Evolutionary conservation across 2,329 filamentous ascomycete genomes (phyloP).

Genomic region (Phialemoniopsis sp.): DNA sequence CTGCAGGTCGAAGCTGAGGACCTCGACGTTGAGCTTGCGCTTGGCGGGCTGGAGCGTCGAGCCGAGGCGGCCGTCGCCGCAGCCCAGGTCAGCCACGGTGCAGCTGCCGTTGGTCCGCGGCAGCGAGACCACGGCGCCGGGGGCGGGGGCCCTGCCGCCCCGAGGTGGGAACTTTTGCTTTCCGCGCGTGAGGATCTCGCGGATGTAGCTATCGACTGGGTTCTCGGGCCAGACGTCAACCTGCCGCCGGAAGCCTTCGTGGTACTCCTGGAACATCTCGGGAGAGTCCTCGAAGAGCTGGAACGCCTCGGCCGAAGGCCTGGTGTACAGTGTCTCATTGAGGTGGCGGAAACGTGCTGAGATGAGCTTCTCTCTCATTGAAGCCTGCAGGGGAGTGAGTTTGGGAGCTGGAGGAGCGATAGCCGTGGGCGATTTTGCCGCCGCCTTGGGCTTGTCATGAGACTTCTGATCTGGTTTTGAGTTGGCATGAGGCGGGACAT

Average conservation of each 20-base stretch:
- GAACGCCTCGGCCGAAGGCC: constrained; percentile 79
- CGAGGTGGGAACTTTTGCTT: constrained; percentile 7
- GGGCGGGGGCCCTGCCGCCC: constrained; percentile 15
- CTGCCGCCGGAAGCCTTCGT: constrained; percentile 92
- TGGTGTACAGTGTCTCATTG: constrained; percentile 95
- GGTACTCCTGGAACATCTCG: constrained; percentile 94
- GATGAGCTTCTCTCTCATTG: constrained; percentile 92
- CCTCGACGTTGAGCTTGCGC: constrained; percentile 64
- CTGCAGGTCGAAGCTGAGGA: constrained; percentile 86
- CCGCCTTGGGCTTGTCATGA: constrained; percentile 3
- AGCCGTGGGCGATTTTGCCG: constrained; percentile 8
- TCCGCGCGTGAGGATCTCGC: constrained; percentile 63
- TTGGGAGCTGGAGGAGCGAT: constrained; percentile 37
- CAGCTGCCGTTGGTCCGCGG: constrained; percentile 69
- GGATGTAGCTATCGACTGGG: constrained; percentile 84
- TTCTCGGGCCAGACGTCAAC: constrained; percentile 96
- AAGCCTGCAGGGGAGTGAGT: constrained; percentile 86
- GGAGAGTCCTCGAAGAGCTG: constrained; percentile 78
- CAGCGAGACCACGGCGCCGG: constrained; percentile 42
- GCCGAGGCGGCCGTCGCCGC: constrained; percentile 83
- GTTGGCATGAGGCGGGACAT: no score
- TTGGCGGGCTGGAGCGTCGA: constrained; percentile 59
- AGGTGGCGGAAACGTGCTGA: constrained; percentile 96
- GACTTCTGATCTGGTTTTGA: not conserved
- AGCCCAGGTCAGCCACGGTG: constrained; percentile 87